A percentile compares a stretch with the other conserved stretches of the same genome.
phyloP scores from a whole-genome alignment of 1,139 yeast species.

The Pichia sp. region DNA sequence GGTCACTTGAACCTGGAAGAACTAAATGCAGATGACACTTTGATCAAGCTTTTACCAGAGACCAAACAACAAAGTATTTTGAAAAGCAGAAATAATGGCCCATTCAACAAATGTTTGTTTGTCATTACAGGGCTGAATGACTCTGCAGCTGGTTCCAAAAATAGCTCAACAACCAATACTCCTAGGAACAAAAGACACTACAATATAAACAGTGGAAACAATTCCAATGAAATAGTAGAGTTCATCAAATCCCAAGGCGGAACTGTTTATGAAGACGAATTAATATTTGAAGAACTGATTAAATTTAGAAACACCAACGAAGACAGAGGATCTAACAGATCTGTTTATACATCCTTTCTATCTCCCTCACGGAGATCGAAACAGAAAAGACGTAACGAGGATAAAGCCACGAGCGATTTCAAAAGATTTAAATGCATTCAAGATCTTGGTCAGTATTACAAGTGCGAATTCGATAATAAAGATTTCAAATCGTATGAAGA shows the following conservation, averaged over 20 bases:
- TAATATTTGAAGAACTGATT: conserved; percentile 8
- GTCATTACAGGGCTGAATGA: conserved; percentile 8
- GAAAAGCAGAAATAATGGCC: conserved; percentile 7
- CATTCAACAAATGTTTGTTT: conserved; percentile 11
- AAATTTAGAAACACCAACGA: conserved; percentile 1
- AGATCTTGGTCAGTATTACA: conserved; percentile 44
- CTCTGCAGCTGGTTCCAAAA: conserved; percentile 1
- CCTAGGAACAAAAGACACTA: conserved; percentile 6
- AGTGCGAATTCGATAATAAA: conserved; percentile 19
- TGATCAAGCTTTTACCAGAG: background rate
- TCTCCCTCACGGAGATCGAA: conserved; percentile 7
- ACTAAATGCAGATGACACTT: conserved; percentile 2
- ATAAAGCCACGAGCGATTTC: background rate
- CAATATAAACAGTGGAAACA: conserved; percentile 4
- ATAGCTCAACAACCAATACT: conserved; percentile 3
- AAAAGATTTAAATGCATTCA: conserved; percentile 3
- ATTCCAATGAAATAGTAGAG: conserved; percentile 1
- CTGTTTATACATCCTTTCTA: background rate
- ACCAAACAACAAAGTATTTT: background rate
- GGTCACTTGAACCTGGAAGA: background rate
- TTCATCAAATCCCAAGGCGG: conserved; percentile 10
- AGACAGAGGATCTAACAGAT: background rate
- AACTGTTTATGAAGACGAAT: conserved; percentile 5
- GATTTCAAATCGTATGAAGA: background rate
- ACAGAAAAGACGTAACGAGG: background rate